Base-by-base conservation (phyloP, 2,329 filamentous ascomycete genomes). In the Penicillium sp. region DNA sequence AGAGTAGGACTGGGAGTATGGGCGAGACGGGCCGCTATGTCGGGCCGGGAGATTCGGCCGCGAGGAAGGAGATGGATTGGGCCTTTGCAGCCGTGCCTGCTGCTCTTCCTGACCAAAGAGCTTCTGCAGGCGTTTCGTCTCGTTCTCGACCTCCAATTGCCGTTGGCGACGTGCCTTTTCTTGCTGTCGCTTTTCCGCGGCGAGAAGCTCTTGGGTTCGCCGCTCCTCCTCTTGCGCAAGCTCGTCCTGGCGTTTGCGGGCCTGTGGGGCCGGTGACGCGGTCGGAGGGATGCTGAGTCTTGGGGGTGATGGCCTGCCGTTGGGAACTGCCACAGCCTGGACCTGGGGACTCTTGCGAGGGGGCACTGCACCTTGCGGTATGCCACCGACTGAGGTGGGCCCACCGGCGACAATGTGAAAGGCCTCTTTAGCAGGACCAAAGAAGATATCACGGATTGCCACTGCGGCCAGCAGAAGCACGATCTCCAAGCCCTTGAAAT, bases 401-500 rank as follows among this genome's bases (percentile, higher is more conserved):
- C 44, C 50, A 3, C 36, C 39, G 8, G 47, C 32, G 6, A 44
- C 37, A 14, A 89, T 75, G 61, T 96, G 93, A 70, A 96, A 97
- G 4, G 81, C 74, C 53, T 94, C 86, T 13, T 78, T 77, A 39
- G 81, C 78, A 4, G 82, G 77, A 43, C 76, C 69, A 54, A 81
- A 81, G 62, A 75, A 83, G 4, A 83, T 65, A 52, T 83, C 80
- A 16, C 77, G 71, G 42, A 84, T 81, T 9, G 79, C 77, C 2
- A 78, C 70, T 0, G 78, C 79, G 11, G 77, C 70, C 0, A 84
- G 68, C 18, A 83, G 58, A 15, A 97, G 67, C 1, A 90, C 83
- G 1, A 97, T 79, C 62, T 98, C 93, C 3, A 97, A 72, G 0
- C 93, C 93, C 64, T 96, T 97, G 41, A 85, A 81, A 65, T 98